Evolutionary conservation across 2,329 filamentous ascomycete genomes (phyloP), one percentile per base, ranked within the genome.

Genomic region (Phialophora expanda): DNA sequence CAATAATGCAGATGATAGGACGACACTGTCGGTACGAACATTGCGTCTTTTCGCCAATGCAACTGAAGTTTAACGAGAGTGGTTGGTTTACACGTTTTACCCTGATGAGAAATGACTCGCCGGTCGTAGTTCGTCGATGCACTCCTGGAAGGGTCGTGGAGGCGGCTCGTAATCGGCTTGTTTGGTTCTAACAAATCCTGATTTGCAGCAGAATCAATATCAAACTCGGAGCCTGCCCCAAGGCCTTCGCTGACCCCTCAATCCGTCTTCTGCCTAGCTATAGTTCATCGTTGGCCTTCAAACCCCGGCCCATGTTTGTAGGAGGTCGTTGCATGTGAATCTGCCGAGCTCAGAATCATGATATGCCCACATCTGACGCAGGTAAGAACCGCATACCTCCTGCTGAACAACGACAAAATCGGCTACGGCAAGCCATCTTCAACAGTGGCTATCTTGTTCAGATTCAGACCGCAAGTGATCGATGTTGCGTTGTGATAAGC

Each of bases 401-500:
- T n/a, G 38, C 14, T n/a, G 38, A n/a, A 44, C 6, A 44, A 44
- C 14, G 17, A 44, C 14, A 44, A n/a, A 7, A 7, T 44, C 17
- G 17, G 14, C 38, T 44, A 20, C 17, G n/a, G 38, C 38, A 20
- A 5, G 17, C 14, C 6, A 17, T 44, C 1, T n/a, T 20, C n/a
- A n/a, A n/a, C 5, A n/a, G 17, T n/a, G 14, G 38, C 38, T n/a
- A 44, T 44, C 38, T 44, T 20, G 38, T n/a, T 44, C 17, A 44
- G 17, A n/a, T 44, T n/a, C 14, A 17, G 17, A 17, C 17, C n/a
- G 38, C 17, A n/a, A 44, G 38, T 44, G 17, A 8, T n/a, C 2
- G 7, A 44, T n/a, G 14, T 44, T 22, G 48, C 48, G 22, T 51
- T 12, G 11, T 34, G 28, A 55, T 55, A 55, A 55, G 53, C 53